Percentiles rank a stretch among this genome's conserved stretches.
These are phyloP conservation scores for Wickerhamiella parazyma DNA, from an alignment of 805 yeast genomes.

Conservation along the genomic window DNA sequence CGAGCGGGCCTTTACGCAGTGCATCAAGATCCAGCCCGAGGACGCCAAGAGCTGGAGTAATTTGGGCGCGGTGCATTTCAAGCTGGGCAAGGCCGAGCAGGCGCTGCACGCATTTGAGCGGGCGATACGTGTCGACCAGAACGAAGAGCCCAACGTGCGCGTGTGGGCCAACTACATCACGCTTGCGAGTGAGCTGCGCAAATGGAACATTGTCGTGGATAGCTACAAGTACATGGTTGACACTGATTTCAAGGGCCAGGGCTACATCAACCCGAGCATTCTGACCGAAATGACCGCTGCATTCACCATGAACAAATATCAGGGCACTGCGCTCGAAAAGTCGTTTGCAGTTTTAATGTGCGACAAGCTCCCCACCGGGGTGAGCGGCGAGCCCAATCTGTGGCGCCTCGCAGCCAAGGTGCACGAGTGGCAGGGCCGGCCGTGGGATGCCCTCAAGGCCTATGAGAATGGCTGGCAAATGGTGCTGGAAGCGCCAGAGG, in stretches of 20 bases:
- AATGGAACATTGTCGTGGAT: conserved; percentile 76
- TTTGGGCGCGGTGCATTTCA: conserved; percentile 64
- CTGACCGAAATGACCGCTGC: conserved; percentile 58
- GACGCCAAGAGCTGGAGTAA: conserved; percentile 85
- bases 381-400: conserved; percentile 49
- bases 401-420: conserved; percentile 82
- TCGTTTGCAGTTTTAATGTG: conserved; percentile 63
- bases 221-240: conserved; percentile 57
- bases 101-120: conserved; percentile 76
- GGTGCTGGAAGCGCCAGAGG: conserved; percentile 45
- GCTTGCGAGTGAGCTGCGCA: conserved; percentile 68
- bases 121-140: conserved; percentile 52
- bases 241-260: conserved; percentile 42
- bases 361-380: conserved; percentile 49
- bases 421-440: conserved; percentile 71
- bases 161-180: conserved; percentile 78
- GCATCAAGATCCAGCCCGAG: conserved; percentile 72
- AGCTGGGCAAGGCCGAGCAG: conserved; percentile 50
- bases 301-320: conserved; percentile 1
- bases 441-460: conserved; percentile 78
- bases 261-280: conserved; percentile 58
- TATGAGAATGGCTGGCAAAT: conserved; percentile 81
- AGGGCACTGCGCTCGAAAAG: conserved; percentile 25
- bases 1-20: conserved; percentile 82
- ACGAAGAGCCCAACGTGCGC: conserved; percentile 64